Base-by-base conservation (phyloP, 768 basidiomycete species). In the Lentinus tigrinus region DNA sequence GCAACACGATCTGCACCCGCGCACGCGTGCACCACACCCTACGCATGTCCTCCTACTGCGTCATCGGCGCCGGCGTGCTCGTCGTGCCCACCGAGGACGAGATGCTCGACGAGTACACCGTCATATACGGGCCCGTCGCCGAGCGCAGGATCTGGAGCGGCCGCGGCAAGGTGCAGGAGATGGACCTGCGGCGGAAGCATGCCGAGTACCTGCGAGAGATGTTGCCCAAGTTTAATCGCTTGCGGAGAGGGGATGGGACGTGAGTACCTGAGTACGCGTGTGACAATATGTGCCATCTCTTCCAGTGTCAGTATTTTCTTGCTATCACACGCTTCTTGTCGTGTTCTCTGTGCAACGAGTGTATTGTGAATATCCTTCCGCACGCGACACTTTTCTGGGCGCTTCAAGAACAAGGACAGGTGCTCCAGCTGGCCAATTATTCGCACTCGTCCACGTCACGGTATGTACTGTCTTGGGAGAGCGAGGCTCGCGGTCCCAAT, bases 141-240 rank as follows among this genome's bases (percentile, higher is more conserved):
- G 87, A 93, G 60, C 78, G 89, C 54, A 77, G 93, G 48, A 81
- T 72, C 7, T 97, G 95, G 93, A 93, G 91, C 62, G 93, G 92
- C 16, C 80, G 89, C 60, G 93, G 93, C 8, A 84, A 85, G 63
- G 77, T 87, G 0, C 93, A 95, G 66, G 95, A 95, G 66, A 80
- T 81, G 26, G 93, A 93, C 66, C 70, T 98, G 58, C 79, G 93
- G 52, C 76, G 82, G 44, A 98, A 98, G 69, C 95, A 98, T 65
- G 84, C 87, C 4, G 94, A 96, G 65, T 98, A 98, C 71, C 78
- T 98, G 51, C 78, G 87, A 42, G 96, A 98, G 70, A 94, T 94
- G 87, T 66, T 94, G 43, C 91, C 91, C 44, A 93, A 94, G 74
- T 94, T 94, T 67, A 93, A 94, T 70, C 74, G 91, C 49, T 67